Percentiles rank a stretch among this genome's conserved stretches.
These are phyloP conservation scores for Emergomyces orientalis DNA, from an alignment of 2,329 filamentous ascomycete species.

Conservation along the genomic window DNA sequence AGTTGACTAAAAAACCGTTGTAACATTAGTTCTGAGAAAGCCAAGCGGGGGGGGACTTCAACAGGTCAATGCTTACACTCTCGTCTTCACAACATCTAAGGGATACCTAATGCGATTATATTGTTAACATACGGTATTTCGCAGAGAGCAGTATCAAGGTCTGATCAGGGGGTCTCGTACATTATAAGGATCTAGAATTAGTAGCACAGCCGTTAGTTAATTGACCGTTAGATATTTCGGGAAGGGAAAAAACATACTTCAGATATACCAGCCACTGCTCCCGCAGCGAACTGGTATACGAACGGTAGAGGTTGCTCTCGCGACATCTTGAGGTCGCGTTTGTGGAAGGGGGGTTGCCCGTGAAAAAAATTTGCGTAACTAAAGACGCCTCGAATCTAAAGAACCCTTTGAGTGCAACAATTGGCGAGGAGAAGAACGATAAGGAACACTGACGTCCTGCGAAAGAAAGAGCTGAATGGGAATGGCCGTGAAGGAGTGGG, in stretches of 20 bases:
- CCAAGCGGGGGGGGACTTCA: background rate
- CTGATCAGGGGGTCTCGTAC: conserved; percentile 41
- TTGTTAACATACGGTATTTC: conserved; percentile 5
- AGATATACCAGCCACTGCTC: conserved; percentile 94
- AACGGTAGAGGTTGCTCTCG: conserved; percentile 68
- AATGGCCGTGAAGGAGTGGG: background rate
- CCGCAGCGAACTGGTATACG: conserved; percentile 88
- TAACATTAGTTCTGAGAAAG: conserved; percentile 4
- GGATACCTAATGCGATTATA: conserved; percentile 64
- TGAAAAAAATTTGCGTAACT: background rate
- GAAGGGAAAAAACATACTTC: conserved; percentile 54
- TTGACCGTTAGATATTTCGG: background rate
- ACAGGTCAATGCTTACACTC: conserved; percentile 60
- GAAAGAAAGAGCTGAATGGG: background rate
- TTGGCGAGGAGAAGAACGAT: background rate
- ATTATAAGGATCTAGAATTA: conserved; percentile 68
- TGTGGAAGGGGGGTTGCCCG: background rate
- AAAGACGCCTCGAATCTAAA: background rate
- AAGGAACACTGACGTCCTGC: background rate
- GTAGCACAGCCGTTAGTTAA: conserved; percentile 15
- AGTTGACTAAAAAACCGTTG: conserved; percentile 55
- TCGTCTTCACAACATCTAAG: conserved; percentile 94
- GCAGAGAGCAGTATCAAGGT: background rate
- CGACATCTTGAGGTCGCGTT: conserved; percentile 46
- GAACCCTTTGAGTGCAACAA: background rate